phyloP scores from a whole-genome alignment of 768 basidiomycete species.

The Harrya chromipes region DNA sequence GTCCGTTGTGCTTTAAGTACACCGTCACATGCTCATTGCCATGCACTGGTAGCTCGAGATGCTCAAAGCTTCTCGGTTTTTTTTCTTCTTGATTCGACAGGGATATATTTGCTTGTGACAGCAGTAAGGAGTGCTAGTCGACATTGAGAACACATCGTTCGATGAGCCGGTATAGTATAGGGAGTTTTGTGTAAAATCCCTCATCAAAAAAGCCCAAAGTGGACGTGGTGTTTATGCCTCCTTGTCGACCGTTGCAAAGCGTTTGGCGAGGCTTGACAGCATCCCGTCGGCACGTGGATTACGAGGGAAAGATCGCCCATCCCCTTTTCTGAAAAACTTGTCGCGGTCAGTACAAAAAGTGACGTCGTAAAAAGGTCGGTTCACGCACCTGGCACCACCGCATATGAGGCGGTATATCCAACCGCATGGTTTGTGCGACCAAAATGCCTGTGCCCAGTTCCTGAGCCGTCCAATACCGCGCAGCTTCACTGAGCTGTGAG shows the following conservation, averaged over 20 bases:
- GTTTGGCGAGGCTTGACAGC: conserved; percentile 59
- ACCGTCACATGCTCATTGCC: too few species aligned
- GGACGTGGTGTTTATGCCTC: conserved; percentile 30
- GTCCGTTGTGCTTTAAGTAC: not conserved
- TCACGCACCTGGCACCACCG: conserved; percentile 64
- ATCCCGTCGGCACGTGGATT: conserved; percentile 66
- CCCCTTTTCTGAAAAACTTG: conserved; percentile 46
- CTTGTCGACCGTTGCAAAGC: conserved; percentile 57
- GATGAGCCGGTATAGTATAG: not conserved
- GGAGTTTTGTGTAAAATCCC: not conserved
- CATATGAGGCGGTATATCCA: conserved; percentile 53
- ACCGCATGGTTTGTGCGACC: conserved; percentile 49
- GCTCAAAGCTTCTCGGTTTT: not conserved
- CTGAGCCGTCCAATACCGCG: conserved; percentile 73
- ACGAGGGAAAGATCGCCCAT: conserved; percentile 65
- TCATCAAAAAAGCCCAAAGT: not conserved
- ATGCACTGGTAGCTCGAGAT: not conserved
- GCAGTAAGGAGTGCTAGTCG: conserved; percentile 6
- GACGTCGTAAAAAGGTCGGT: not conserved
- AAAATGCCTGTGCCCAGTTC: conserved; percentile 70
- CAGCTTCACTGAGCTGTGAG: conserved; percentile 55
- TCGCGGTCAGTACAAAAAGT: not conserved
- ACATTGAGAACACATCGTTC: conserved; percentile 8
- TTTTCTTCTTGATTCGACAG: not conserved
- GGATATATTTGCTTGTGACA: conserved; percentile 1